Evolutionary conservation across 345 rosid genomes (phyloP), one percentile per base, ranked within the genome.

Genomic region (Rhodamnia rubescens): DNA sequence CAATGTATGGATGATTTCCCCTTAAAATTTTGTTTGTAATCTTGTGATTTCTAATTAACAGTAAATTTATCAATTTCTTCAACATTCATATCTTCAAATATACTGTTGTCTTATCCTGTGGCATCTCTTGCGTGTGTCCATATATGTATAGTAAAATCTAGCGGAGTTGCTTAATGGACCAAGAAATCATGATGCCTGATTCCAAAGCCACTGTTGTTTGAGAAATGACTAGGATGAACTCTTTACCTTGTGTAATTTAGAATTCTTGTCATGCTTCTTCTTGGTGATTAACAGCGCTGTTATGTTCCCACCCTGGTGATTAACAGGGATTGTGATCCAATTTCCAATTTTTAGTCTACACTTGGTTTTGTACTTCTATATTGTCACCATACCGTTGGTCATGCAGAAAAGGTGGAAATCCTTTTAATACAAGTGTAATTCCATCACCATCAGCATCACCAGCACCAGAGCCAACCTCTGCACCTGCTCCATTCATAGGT

Each of bases 401-500:
- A 81, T 82, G 88, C 98, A 96, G 99, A 86, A 97, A 88, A 92
- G 99, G 92, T 85, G 98, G 99, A 86, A 97, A 96, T 86, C 99
- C 97, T 10, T 97, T 97, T 88, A 94, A 96, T 86, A 95, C 98
- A 81, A 90, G 96, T 22, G 89, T 93, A 80, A 89, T 94, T 82
- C 89, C 93, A 81, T 90, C 96, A 32, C 95, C 98, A n/a, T 90
- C 97, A 55, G 83, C 87, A 26, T 89, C 92, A 12, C 87, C 89
- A 21, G 89, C 94, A 87, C 94, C 96, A 83, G 91, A 89, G 82
- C 85, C 86, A 74, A 85, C 90, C 8, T 83, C 85, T 78, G 91
- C 90, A 44, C 98, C 95, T 85, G 86, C 93, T 88, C 61, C 94
- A 85, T 90, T 87, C 26, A 75, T 40, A 55, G 89, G 89, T 64